Percentiles rank a stretch among this genome's conserved stretches.
These are phyloP conservation scores for Calonectria hongkongensis DNA, from an alignment of 2,329 filamentous ascomycete species.

Conservation along the genomic window DNA sequence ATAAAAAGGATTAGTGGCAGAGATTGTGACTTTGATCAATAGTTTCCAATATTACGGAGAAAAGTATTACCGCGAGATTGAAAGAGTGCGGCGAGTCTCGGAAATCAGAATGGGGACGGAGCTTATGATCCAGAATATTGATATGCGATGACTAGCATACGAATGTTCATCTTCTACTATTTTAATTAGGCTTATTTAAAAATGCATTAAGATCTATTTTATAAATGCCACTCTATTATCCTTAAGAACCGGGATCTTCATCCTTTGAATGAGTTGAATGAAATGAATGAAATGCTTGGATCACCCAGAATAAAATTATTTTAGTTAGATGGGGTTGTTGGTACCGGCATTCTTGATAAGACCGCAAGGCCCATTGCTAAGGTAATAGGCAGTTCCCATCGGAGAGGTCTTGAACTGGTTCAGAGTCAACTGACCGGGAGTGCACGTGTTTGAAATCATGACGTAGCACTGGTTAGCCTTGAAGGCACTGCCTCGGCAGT, in stretches of 20 bases:
- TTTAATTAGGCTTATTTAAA: not conserved
- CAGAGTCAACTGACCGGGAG: not conserved
- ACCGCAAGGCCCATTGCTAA: constrained; percentile 13
- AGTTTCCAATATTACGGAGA: too few relatives aligned
- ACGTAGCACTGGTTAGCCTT: not conserved
- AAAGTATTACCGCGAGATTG: too few relatives aligned
- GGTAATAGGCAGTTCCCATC: not conserved
- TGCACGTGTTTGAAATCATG: not conserved
- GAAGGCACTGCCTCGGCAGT: not conserved
- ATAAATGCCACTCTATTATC: not conserved
- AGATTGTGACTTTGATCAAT: not conserved
- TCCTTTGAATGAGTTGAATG: too few relatives aligned
- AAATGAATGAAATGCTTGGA: not conserved
- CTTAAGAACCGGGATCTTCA: not conserved
- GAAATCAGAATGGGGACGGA: too few relatives aligned
- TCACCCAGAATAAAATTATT: not conserved
- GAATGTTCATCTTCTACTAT: not conserved
- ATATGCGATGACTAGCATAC: not conserved
- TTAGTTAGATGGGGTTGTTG: not conserved
- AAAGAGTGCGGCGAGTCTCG: too few relatives aligned
- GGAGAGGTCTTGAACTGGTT: not conserved
- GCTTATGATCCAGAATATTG: not conserved
- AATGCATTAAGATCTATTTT: not conserved
- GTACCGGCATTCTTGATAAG: not conserved
- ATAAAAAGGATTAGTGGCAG: not conserved